Base-by-base conservation (phyloP, 257 asterid species). In the Salvia miltiorrhiza region DNA sequence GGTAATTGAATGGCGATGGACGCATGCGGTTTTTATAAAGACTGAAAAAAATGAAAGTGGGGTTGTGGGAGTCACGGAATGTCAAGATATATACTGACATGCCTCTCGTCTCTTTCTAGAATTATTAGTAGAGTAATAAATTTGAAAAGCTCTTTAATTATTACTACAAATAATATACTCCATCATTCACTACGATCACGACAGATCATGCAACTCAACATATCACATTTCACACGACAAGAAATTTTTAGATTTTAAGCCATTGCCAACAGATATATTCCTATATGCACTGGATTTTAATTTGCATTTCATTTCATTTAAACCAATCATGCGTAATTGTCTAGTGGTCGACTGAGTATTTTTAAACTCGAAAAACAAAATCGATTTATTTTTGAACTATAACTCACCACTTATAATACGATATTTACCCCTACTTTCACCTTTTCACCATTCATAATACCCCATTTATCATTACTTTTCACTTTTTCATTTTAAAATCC, bases 61-160 rank as follows among this genome's bases (percentile, higher is more conserved):
- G 65, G 72, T 32, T 68, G 45, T 63, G 64, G 65, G 82, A 78
- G 85, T 82, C 88, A 80, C 84, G 86, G 88, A 84, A 87, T 87
- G 88, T 84, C 67, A 59, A 79, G 77, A 77, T 73, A 66, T 57
- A 40, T 35, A 45, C 83, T 66, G 82, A 78, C 86, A 78, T 35
- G 54, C 47, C 17, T 6, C 58, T 63, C 69, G 78, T 83, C 85
- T 66, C 59, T 6, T 69, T 62, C 65, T 59, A 23, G 0, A 19
- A 33, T 75, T 56, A 50, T 72, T 9, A 52, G 37, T 77, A 69
- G 63, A 52, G 37, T 77, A 69, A 68, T 81, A 37, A 81, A 81
- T 75, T 43, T 33, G 13, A 52, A 81, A 75, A 78, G 83, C 69
- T 11, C 57, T 28, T 1, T 73, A 21, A 69, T 71, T 67, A 62